Percentiles rank a stretch among this genome's conserved stretches.
Evolutionary conservation across 192 early-diverging fungal species (phyloP).

Genomic region (Physocladia obscura): DNA sequence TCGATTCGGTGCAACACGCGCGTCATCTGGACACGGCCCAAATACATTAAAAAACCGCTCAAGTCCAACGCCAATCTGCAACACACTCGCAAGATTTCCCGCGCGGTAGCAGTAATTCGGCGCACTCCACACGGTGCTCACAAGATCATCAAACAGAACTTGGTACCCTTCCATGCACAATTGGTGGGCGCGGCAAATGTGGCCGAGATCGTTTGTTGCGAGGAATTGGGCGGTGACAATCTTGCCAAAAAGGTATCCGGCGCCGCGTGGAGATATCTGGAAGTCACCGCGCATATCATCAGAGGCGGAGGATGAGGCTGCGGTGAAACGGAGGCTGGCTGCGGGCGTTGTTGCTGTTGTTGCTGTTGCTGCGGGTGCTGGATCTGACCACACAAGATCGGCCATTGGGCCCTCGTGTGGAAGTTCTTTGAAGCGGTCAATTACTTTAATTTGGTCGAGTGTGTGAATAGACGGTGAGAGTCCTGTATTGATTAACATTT

Average conservation of each 20-base stretch:
- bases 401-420: constrained; percentile 95
- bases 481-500: too few species aligned
- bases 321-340: constrained; percentile 26
- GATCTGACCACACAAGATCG: constrained; percentile 58
- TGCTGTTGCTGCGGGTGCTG: too few species aligned
- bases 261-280: constrained; percentile 72
- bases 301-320: too few species aligned
- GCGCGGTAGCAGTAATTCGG: constrained; percentile 85
- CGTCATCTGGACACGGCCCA: constrained; percentile 80
- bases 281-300: constrained; percentile 71
- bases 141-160: constrained; percentile 77
- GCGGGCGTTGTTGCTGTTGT: too few species aligned
- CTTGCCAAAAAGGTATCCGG: constrained; percentile 84
- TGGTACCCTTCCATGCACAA: constrained; percentile 86
- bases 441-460: constrained; percentile 82
- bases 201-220: constrained; percentile 72
- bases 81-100: constrained; percentile 80
- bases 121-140: constrained; percentile 87
- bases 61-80: constrained; percentile 73
- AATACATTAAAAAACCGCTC: constrained; percentile 87
- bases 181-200: constrained; percentile 85
- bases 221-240: constrained; percentile 78
- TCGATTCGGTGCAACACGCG: constrained; percentile 44
- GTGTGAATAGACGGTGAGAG: constrained; percentile 80
- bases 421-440: constrained; percentile 86